phyloP scores from a whole-genome alignment of 441 rosid species.

The Adansonia rubrostipa region DNA sequence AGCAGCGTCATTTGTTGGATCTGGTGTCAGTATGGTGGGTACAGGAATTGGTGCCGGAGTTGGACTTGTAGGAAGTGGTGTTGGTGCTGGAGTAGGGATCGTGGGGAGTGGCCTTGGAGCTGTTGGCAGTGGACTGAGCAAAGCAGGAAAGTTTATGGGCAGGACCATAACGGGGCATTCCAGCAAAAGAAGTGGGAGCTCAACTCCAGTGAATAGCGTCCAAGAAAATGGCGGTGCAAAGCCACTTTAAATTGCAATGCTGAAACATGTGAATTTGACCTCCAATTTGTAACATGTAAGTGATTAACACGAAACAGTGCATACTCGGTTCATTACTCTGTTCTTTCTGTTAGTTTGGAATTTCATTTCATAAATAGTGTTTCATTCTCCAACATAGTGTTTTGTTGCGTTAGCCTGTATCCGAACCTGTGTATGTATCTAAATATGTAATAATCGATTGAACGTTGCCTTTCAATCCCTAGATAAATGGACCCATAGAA shows the following conservation, averaged over 20 bases:
- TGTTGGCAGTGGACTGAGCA: conserved; percentile 70
- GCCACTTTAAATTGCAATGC: conserved; percentile 29
- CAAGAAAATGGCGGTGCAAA: conserved; percentile 69
- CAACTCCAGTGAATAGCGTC: conserved; percentile 51
- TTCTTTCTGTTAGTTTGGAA: conserved; percentile 12
- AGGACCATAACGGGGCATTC: conserved; percentile 82
- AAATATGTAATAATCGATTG: conserved; percentile 33
- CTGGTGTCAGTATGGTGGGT: conserved; percentile 53
- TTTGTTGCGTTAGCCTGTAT: neutral
- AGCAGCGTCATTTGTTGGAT: conserved; percentile 45
- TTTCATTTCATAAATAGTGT: conserved; percentile 3
- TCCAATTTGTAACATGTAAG: conserved; percentile 27
- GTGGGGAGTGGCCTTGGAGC: neutral
- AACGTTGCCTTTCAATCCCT: neutral
- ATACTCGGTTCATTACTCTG: conserved; percentile 33
- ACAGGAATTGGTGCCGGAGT: conserved; percentile 51
- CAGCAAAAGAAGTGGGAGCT: conserved; percentile 62
- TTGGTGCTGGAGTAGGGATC: conserved; percentile 25
- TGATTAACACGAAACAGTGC: neutral
- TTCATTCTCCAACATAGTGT: neutral
- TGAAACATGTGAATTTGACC: conserved; percentile 22
- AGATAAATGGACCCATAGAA: neutral
- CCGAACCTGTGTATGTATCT: neutral
- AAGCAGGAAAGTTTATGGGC: conserved; percentile 92
- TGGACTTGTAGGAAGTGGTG: conserved; percentile 45